phyloP scores from a whole-genome alignment of 2,329 filamentous ascomycete genomes.

The Paracorniculantispora psalliotae region DNA sequence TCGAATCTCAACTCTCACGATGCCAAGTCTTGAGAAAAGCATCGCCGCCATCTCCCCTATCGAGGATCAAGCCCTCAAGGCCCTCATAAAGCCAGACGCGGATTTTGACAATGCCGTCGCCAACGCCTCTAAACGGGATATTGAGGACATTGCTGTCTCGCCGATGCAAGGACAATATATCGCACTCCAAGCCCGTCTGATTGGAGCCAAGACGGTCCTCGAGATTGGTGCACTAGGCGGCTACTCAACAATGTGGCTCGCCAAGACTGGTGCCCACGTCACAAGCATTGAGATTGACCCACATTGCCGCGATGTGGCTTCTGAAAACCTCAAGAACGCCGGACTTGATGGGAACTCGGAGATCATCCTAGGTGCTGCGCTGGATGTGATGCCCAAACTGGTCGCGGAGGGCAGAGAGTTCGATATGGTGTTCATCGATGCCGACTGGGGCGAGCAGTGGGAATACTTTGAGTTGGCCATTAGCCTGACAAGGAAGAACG shows the following conservation, averaged over 20 bases:
- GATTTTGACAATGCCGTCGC: too few relatives aligned
- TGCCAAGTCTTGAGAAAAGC: too few relatives aligned
- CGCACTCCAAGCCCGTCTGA: slow-evolving; percentile 32
- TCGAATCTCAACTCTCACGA: too few relatives aligned
- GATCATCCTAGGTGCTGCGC: slow-evolving; percentile 38
- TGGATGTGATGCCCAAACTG: slow-evolving; percentile 35
- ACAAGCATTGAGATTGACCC: slow-evolving; percentile 47
- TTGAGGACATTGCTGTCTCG: too few relatives aligned
- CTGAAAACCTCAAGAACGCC: slow-evolving; percentile 34
- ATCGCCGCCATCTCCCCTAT: too few relatives aligned
- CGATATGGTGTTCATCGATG: slow-evolving; percentile 50
- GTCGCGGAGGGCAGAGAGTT: slow-evolving; percentile 37
- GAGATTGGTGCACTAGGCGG: slow-evolving; percentile 54
- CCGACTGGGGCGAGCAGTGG: slow-evolving; percentile 45
- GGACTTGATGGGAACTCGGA: slow-evolving; percentile 35
- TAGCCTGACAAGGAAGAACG: slow-evolving; percentile 34
- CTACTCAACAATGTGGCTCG: slow-evolving; percentile 51
- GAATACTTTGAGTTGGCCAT: slow-evolving; percentile 43
- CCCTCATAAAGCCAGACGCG: too few relatives aligned
- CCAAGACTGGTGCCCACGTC: slow-evolving; percentile 34
- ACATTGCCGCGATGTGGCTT: slow-evolving; percentile 41
- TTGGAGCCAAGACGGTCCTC: slow-evolving; percentile 35
- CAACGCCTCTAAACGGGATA: too few relatives aligned
- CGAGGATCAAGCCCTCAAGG: too few relatives aligned
- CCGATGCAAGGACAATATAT: slow-evolving; percentile 22